These are phyloP conservation scores for Monosporozyma siamensis DNA, from an alignment of 805 yeast species.

Conservation along the genomic window DNA sequence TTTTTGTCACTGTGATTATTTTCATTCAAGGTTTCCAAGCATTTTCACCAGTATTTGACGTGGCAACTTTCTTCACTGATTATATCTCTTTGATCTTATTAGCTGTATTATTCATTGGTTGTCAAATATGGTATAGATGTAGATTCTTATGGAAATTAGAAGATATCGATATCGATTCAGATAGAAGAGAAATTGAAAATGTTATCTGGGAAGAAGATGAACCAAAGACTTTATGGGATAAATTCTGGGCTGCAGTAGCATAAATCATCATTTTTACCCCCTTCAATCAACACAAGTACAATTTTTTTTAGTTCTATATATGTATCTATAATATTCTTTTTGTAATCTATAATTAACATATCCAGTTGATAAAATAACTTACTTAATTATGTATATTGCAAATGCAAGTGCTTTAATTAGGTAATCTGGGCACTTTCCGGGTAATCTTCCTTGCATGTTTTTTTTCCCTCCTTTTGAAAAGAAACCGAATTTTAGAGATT, in stretches of 20 bases:
- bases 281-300: no score
- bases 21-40: conserved; percentile 62
- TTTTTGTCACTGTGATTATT: conserved; percentile 43
- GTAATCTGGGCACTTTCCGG: no score
- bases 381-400: no score
- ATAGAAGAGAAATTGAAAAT: conserved; percentile 51
- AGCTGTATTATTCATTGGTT: conserved; percentile 41
- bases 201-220: conserved; percentile 44
- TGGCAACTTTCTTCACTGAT: conserved; percentile 49
- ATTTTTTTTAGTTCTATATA: neutral
- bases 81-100: conserved; percentile 55
- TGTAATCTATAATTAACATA: no score
- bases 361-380: no score
- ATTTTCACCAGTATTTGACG: conserved; percentile 46
- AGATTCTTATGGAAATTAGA: conserved; percentile 40
- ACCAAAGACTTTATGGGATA: conserved; percentile 45
- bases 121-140: conserved; percentile 41
- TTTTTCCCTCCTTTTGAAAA: no score
- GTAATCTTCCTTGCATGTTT: neutral
- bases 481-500: no score
- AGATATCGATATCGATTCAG: conserved; percentile 56
- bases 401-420: no score
- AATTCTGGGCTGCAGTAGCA: conserved; percentile 38
- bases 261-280: conserved; percentile 5
- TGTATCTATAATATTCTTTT: neutral